Percentiles rank a stretch among this genome's conserved stretches.
These are phyloP conservation scores for Phytophthora citricola DNA, from an alignment of 352 stramenopile genomes.

Conservation along the genomic window DNA sequence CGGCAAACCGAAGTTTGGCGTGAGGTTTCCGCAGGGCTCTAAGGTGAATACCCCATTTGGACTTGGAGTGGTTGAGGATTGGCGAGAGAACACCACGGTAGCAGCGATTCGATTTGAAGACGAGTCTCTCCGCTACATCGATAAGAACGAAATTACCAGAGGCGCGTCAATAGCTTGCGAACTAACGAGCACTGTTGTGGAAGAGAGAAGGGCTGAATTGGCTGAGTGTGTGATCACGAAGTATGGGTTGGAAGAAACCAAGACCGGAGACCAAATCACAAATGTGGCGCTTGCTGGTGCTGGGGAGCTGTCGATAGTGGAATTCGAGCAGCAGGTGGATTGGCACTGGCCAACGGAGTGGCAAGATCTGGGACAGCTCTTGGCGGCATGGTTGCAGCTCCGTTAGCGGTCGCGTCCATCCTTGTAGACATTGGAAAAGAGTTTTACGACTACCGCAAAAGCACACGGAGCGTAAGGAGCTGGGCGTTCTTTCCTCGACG, in stretches of 20 bases:
- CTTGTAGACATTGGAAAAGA: conserved; percentile 88
- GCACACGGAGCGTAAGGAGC: conserved; percentile 65
- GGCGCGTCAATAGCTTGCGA: conserved; percentile 53
- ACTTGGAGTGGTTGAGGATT: conserved; percentile 58
- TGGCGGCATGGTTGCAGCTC: conserved; percentile 55
- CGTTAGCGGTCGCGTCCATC: conserved; percentile 81
- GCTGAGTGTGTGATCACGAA: conserved; percentile 60
- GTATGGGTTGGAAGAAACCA: conserved; percentile 58
- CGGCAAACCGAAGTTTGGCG: conserved; percentile 11
- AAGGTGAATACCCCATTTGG: conserved; percentile 73
- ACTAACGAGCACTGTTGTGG: conserved; percentile 33
- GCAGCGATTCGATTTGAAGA: conserved; percentile 58
- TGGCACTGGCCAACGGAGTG: conserved; percentile 76
- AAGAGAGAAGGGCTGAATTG: conserved; percentile 54
- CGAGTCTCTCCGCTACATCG: conserved; percentile 56
- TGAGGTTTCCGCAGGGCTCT: conserved; percentile 57
- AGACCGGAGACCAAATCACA: conserved; percentile 43
- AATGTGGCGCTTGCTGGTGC: conserved; percentile 66
- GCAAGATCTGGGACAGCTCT: conserved; percentile 56
- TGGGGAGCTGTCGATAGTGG: conserved; percentile 79
- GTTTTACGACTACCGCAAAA: conserved; percentile 85
- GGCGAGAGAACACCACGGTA: conserved; percentile 43
- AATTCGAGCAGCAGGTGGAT: conserved; percentile 68
- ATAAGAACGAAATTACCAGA: conserved; percentile 62
- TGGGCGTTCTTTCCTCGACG: conserved; percentile 69